These are phyloP conservation scores for Plantago coronopus DNA, from an alignment of 305 asterid genomes.

Conservation along the genomic window DNA sequence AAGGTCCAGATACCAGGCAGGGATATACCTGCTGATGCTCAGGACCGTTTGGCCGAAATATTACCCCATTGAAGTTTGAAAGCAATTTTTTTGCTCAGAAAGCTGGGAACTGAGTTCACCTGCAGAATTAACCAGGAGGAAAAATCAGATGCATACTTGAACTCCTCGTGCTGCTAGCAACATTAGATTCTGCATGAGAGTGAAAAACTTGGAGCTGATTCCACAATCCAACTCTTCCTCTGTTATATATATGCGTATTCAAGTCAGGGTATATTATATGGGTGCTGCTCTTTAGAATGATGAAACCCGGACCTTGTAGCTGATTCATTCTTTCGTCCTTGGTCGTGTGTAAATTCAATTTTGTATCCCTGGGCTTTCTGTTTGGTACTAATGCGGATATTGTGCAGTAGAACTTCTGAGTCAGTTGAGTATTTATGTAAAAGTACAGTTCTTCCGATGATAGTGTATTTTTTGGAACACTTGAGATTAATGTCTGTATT, in stretches of 20 bases:
- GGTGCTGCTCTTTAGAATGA: slow-evolving; percentile 7
- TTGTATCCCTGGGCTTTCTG: slow-evolving; percentile 7
- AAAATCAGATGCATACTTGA: too few species aligned
- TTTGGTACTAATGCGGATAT: slow-evolving; percentile 1
- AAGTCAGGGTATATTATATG: neutral
- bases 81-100: slow-evolving; percentile 1
- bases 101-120: too few species aligned
- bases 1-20: slow-evolving; percentile 88
- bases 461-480: neutral
- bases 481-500: neutral
- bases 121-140: too few species aligned
- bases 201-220: too few species aligned
- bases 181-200: too few species aligned
- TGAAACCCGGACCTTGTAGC: neutral
- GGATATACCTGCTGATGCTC: slow-evolving; percentile 85
- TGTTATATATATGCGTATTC: neutral
- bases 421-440: neutral
- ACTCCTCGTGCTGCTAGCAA: too few species aligned
- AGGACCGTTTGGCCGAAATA: slow-evolving; percentile 61
- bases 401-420: neutral
- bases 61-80: slow-evolving; percentile 35
- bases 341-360: slow-evolving; percentile 9
- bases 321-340: slow-evolving; percentile 1
- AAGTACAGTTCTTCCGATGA: neutral
- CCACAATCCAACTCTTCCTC: too few species aligned